These are phyloP conservation scores for Penicillium canescens DNA, from an alignment of 495 filamentous ascomycete genomes.

Conservation along the genomic window DNA sequence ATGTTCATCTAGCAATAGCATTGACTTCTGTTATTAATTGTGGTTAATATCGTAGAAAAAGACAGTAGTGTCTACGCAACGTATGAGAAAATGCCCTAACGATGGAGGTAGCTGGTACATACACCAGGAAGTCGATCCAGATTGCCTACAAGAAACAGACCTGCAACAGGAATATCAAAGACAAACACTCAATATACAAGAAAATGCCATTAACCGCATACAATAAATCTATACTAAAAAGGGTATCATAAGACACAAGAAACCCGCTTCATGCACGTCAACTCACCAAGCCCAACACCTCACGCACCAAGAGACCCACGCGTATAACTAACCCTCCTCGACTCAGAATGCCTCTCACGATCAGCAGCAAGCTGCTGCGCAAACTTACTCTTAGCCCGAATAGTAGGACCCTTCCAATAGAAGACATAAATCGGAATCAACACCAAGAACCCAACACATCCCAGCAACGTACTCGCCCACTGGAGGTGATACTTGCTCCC, in stretches of 20 bases:
- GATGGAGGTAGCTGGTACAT: too few relatives aligned
- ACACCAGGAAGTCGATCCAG: too few relatives aligned
- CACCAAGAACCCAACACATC: conserved; percentile 40
- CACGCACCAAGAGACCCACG: conserved; percentile 1
- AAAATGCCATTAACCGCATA: too few relatives aligned
- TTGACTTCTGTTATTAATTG: background rate
- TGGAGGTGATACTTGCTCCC: conserved; percentile 32
- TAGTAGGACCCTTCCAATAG: conserved; percentile 50
- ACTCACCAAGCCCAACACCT: background rate
- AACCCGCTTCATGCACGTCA: too few relatives aligned
- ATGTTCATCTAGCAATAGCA: conserved; percentile 15
- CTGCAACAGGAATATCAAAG: background rate
- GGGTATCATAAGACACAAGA: too few relatives aligned
- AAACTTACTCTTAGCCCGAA: conserved; percentile 47
- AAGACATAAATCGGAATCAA: conserved; percentile 50
- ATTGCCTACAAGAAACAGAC: too few relatives aligned
- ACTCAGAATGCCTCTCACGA: conserved; percentile 13
- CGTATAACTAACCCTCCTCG: conserved; percentile 2
- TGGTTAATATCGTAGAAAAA: background rate
- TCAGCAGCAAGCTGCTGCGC: conserved; percentile 33
- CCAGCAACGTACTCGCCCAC: conserved; percentile 47
- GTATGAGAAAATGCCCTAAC: background rate
- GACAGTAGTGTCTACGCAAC: too few relatives aligned
- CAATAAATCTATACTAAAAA: too few relatives aligned
- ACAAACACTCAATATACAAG: too few relatives aligned